Evolutionary conservation across 371 early-diverging fungal genomes (phyloP).

Genomic region (Actinomucor elegans): DNA sequence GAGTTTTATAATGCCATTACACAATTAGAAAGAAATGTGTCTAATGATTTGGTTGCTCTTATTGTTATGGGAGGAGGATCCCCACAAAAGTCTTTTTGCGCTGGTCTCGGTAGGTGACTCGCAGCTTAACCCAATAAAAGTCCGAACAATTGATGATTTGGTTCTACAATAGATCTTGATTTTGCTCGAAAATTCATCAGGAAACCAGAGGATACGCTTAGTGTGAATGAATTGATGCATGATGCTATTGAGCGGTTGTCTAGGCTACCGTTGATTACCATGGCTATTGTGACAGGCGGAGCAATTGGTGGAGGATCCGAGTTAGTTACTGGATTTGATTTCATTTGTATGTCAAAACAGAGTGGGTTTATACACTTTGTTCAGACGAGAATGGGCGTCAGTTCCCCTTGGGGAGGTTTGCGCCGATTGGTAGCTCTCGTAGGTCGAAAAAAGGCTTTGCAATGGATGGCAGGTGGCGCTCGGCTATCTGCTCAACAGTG

Average conservation of each 20-base stretch:
- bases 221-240: constrained; percentile 63
- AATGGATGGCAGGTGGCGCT: constrained; percentile 47
- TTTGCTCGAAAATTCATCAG: constrained; percentile 51
- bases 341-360: constrained; percentile 48
- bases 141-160: too few relatives aligned
- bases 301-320: constrained; percentile 80
- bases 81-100: constrained; percentile 53
- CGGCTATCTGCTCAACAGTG: constrained; percentile 37
- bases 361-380: constrained; percentile 55
- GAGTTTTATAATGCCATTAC: constrained; percentile 59
- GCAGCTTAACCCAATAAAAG: too few relatives aligned
- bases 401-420: constrained; percentile 66
- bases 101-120: constrained; percentile 62
- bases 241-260: constrained; percentile 56
- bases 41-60: constrained; percentile 42
- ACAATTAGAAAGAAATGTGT: constrained; percentile 30
- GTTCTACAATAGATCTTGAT: constrained; percentile 44
- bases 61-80: constrained; percentile 53
- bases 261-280: constrained; percentile 58
- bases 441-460: constrained; percentile 54
- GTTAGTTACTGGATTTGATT: constrained; percentile 64
- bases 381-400: constrained; percentile 67
- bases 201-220: constrained; percentile 41
- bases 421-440: constrained; percentile 51
- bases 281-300: constrained; percentile 65